Base-by-base conservation (phyloP, 305 asterid species). In the Euphrasia arctica region DNA sequence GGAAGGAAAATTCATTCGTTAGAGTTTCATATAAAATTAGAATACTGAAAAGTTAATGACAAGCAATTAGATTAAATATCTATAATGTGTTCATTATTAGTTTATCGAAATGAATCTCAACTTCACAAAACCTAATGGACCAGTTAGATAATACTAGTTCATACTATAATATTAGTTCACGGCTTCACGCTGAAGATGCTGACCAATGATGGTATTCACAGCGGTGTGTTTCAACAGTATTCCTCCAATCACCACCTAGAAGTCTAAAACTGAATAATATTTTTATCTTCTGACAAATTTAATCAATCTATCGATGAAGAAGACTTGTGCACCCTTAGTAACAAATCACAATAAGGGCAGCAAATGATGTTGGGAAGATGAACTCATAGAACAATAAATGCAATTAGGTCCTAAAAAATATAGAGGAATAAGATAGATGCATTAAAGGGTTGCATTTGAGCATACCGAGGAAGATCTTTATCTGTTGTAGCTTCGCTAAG, bases 391-490 rank as follows among this genome's bases (percentile, higher is more conserved):
- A 66, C 31, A 64, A 29, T 56, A 43, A 60, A 43, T 43, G 60
- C 66, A 64, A 55, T 14, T 12, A 6, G 43, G 11, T 0, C 15
- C 25, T 62, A 51, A 3, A 5, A 70, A 54, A 69, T 55, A 60
- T 3, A 28, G 3, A 32, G 34, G 67, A 39, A 42, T 50, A 51
- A 64, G 57, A 60, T 27, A 67, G 6, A 25, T 29, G 64, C 32
- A 25, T 62, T 12, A 62, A n/a, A n/a, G n/a, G n/a, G n/a, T n/a
- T n/a, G n/a, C 52, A 58, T 54, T 29, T 55, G 70, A 78, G 77
- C 92, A 69, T 85, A 94, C 99, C 67, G 83, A 41, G 99, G 97
- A 52, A 90, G 90, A 85, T 94, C 99, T 82, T 83, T 90, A 76
- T 94, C 99, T 25, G 93, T 73, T 43, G 95, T 82, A 63, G 95